Base-by-base conservation (phyloP, 1,284 basidiomycete genomes). In the Taiwanofungus camphoratus region DNA sequence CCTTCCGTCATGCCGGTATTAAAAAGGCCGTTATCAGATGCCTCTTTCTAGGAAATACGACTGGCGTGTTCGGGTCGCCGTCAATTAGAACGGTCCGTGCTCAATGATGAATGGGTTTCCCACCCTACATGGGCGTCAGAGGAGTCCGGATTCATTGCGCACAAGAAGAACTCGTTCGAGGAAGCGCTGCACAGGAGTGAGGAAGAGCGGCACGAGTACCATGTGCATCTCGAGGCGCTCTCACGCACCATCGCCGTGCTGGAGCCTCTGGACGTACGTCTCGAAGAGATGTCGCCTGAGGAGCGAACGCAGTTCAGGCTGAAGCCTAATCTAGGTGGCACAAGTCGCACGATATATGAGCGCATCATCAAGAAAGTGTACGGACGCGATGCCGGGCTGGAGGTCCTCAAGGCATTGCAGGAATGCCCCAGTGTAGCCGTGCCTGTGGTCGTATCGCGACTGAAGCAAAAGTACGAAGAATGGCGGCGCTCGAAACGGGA, bases 41-140 rank as follows among this genome's bases (percentile, higher is more conserved):
- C 7, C 11, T 16, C 22, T 20, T 24, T 56, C 42, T 55, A 93
- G 90, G 95, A 98, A 69, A 79, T 89, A 56, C 79, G 82, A 43
- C 67, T 97, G 22, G 87, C 91, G 38, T 99, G 96, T 64, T 96
- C 93, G 3, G 94, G 91, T 5, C 84, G 96, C 29, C 94, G 98
- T 59, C 83, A 92, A 51, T 86, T 98, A 52, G 96, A 92, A 64
- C 91, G 93, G 67, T 94, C 92, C 37, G 93, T 99, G 15, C 79
- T 99, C 44, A 99, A 97, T 60, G 92, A 97, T 58, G 79, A 85
- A 53, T 96, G 92, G 91, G 91, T 98, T 20, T 96, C 93, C 16
- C 93, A 99, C 64, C 95, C 95, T 1, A 95, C 92, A 0, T 97
- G 92, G 92, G 92, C 91, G 15, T 97, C 95, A 48, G 96, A 98